Base-by-base conservation (phyloP, 108 stramenopile genomes). In the Stephanodiscus minutulus region DNA sequence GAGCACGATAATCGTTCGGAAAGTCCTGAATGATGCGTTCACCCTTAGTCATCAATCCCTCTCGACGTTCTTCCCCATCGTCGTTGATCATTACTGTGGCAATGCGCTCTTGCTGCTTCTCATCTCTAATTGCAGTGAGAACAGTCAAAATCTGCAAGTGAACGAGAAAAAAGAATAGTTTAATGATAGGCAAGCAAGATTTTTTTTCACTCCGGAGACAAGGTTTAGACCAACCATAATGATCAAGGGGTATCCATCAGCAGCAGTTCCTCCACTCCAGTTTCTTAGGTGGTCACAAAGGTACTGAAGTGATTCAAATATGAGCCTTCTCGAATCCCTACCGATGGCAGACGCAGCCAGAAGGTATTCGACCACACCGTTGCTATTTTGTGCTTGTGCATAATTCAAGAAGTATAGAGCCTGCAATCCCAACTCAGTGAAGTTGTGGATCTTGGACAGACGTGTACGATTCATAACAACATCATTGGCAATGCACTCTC, bases 401-500 rank as follows among this genome's bases (percentile, higher is more conserved):
- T 56, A 67, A 22, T 64, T 63, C 22, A 76, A 65, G 46, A 86
- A 77, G 31, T 73, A 35, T 27, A 82, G 67, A 20, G 64, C 31
- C 35, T 31, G 54, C 37, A 92, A 33, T 44, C 79, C 83, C 5
- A 80, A 21, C 39, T 90, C 83, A 46, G 79, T 78, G 17, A 91
- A 72, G 18, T 58, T 21, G 31, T 81, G 81, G 28, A 85, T 35
- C 4, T 64, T 50, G 10, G 76, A 61, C 25, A 68, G 37, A 13
- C 13, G 62, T 27, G 59, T 61, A 20, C 52, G 67, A 20, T 79
- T 59, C 29, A 76, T 74, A 17, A 77, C 70, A 10, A 87, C 81
- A 65, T 91, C 92, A 31, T 64, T 72, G n/a, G 87, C 88, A 63
- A 91, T 87, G 43, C 85, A 90, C 56, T 92, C 95, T 44, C 62